phyloP scores from a whole-genome alignment of 345 rosid species.

The Theobroma cacao region DNA sequence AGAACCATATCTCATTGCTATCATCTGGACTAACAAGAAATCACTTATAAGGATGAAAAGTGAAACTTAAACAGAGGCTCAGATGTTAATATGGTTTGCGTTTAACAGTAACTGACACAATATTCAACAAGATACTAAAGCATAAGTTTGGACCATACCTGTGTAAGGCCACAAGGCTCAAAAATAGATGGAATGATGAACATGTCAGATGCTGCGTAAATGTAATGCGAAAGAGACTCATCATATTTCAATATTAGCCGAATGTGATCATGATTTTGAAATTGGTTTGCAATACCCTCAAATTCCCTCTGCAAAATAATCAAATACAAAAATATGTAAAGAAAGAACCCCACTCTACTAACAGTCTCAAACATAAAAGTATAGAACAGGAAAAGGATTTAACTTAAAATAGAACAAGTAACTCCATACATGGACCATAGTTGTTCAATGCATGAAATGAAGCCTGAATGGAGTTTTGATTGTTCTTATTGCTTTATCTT shows the following conservation, averaged over 20 bases:
- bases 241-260: conserved; percentile 83
- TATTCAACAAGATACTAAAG: conserved; percentile 3
- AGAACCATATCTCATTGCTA: conserved; percentile 91
- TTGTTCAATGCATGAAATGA: neutral
- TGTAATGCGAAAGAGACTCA: conserved; percentile 80
- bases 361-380: neutral
- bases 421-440: neutral
- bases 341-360: neutral
- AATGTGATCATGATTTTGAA: conserved; percentile 60
- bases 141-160: conserved; percentile 43
- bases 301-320: conserved; percentile 67
- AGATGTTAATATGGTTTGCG: neutral
- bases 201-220: conserved; percentile 89
- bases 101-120: neutral
- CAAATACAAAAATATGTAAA: conserved; percentile 8
- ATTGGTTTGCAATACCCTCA: conserved; percentile 76
- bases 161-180: conserved; percentile 99
- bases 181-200: conserved; percentile 93
- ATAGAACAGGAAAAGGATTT: neutral
- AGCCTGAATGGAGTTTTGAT: neutral
- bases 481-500: neutral
- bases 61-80: neutral
- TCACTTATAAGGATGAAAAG: neutral
- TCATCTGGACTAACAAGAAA: conserved; percentile 49
- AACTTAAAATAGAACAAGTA: neutral